Percentiles rank a stretch among this genome's conserved stretches.
Evolutionary conservation across 2,329 filamentous ascomycete species (phyloP).

Genomic region (Monilinia laxa): DNA sequence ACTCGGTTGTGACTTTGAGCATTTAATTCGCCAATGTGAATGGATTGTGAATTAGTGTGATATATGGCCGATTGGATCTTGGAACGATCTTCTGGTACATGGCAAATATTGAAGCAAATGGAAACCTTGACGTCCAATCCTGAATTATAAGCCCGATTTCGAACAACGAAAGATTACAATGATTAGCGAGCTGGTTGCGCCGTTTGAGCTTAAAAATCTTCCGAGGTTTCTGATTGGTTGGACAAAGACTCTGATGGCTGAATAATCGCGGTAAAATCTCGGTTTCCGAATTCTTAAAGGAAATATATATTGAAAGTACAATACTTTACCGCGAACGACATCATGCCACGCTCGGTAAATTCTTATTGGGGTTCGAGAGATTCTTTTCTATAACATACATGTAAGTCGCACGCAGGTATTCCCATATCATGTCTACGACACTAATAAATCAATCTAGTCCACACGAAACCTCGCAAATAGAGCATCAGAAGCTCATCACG

Average conservation of each 20-base stretch:
- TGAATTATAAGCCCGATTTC: neutral
- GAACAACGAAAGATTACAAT: too few relatives aligned
- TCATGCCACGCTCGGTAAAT: neutral
- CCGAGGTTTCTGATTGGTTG: neutral
- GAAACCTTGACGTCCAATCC: neutral
- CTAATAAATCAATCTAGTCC: neutral
- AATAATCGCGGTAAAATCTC: conserved; percentile 1
- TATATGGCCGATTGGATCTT: too few relatives aligned
- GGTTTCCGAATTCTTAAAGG: neutral
- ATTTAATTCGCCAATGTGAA: too few relatives aligned
- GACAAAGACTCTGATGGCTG: neutral
- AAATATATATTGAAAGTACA: neutral
- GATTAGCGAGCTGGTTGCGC: too few relatives aligned
- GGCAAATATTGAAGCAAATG: neutral
- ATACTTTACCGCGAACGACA: neutral
- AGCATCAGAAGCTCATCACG: neutral
- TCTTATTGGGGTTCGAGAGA: neutral
- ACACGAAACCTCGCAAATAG: neutral
- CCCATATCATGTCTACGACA: neutral
- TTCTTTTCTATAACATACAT: neutral
- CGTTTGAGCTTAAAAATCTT: too few relatives aligned
- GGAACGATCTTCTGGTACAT: neutral
- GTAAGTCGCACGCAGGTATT: too few relatives aligned
- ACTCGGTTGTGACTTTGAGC: too few relatives aligned
- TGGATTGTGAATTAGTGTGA: neutral